Evolutionary conservation across 2,329 filamentous ascomycete species (phyloP).

Genomic region (Sporothrix globosa): DNA sequence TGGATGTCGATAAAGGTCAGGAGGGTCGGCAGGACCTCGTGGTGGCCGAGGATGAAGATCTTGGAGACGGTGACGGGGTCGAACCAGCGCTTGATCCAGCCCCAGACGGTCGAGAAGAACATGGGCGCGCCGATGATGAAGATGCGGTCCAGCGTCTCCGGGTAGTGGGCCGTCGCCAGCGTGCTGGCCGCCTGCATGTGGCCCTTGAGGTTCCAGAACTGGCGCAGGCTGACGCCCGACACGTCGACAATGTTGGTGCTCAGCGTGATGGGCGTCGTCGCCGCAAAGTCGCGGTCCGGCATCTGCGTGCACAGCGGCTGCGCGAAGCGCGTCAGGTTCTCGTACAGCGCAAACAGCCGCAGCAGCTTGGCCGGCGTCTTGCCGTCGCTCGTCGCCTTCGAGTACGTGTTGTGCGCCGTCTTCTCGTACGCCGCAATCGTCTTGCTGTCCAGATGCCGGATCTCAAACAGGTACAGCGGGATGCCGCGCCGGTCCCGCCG

Average conservation of each 20-base stretch:
- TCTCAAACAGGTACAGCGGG: conserved; percentile 88
- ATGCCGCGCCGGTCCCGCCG: conserved; percentile 83
- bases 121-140: conserved; percentile 80
- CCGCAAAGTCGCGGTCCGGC: conserved; percentile 68
- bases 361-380: conserved; percentile 75
- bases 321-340: conserved; percentile 85
- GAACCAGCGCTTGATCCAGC: conserved; percentile 95
- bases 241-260: conserved; percentile 97
- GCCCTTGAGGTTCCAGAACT: conserved; percentile 91
- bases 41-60: conserved; percentile 81
- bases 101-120: conserved; percentile 93
- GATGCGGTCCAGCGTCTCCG: conserved; percentile 80
- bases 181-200: conserved; percentile 94
- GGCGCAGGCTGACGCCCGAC: conserved; percentile 80
- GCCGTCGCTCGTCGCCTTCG: conserved; percentile 59
- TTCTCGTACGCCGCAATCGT: conserved; percentile 79
- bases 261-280: conserved; percentile 80
- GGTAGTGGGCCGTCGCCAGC: conserved; percentile 90
- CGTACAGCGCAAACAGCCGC: conserved; percentile 88
- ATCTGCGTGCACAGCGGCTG: conserved; percentile 83
- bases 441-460: conserved; percentile 80
- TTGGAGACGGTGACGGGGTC: conserved; percentile 92
- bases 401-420: conserved; percentile 59
- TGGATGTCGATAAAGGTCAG: conserved; percentile 77
- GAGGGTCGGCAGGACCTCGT: conserved; percentile 76